Evolutionary conservation across 75 land plant genomes (phyloP).

Genomic region (Cupressus sempervirens): DNA sequence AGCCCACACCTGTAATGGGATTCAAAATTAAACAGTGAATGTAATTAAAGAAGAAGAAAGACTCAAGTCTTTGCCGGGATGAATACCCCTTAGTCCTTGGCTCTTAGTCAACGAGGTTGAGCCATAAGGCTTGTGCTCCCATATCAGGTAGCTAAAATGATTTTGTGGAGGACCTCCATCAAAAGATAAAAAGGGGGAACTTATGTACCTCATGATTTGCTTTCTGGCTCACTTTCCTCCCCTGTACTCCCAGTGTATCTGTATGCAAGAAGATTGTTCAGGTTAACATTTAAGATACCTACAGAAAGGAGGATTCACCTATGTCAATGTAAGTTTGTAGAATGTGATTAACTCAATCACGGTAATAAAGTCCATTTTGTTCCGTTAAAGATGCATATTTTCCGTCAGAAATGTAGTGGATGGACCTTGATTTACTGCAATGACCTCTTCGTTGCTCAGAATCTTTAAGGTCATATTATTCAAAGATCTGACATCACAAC

Average conservation of each 20-base stretch:
- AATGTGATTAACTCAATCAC: not conserved
- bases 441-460: conserved; percentile 37
- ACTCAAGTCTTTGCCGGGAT: not conserved
- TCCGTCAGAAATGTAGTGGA: not conserved
- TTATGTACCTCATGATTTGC: conserved; percentile 49
- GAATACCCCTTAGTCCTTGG: too few relatives aligned
- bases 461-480: conserved; percentile 21
- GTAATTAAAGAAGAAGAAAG: not conserved
- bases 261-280: conserved; percentile 4
- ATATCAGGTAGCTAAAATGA: too few relatives aligned
- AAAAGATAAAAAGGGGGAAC: not conserved
- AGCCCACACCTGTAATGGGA: conserved; percentile 36
- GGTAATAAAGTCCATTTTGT: not conserved
- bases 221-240: conserved; percentile 50
- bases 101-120: too few relatives aligned
- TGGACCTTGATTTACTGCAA: conserved; percentile 47
- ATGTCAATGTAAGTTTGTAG: not conserved
- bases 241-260: conserved; percentile 78
- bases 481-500: conserved; percentile 40
- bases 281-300: not conserved
- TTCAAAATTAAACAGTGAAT: not conserved
- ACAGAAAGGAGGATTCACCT: not conserved
- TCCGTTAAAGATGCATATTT: not conserved
- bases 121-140: too few relatives aligned
- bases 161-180: too few relatives aligned